Conservation (phyloP, 2,329 filamentous ascomycete species). For the Karstenula rhodostoma region DNA sequence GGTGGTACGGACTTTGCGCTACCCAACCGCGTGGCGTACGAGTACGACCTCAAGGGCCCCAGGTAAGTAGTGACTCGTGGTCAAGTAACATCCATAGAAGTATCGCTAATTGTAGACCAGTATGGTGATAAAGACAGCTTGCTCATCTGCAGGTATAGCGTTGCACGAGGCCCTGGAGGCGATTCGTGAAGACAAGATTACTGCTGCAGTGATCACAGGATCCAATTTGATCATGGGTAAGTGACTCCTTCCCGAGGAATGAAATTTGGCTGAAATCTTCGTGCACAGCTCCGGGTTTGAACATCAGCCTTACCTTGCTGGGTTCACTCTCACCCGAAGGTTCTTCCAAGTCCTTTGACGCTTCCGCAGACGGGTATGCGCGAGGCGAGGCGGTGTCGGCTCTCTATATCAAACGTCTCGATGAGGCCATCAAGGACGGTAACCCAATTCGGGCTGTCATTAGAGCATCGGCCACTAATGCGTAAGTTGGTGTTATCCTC, state of each 20-base stretch:
- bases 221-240: too few species aligned
- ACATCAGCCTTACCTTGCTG: slow-evolving; percentile 26
- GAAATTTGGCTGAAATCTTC: too few species aligned
- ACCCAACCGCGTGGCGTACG: slow-evolving; percentile 36
- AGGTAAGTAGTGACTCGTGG: slow-evolving; percentile 2
- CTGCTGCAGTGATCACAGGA: too few species aligned
- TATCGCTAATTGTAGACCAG: too few species aligned
- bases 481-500: too few species aligned
- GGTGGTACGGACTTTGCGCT: slow-evolving; percentile 35
- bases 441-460: slow-evolving; percentile 58
- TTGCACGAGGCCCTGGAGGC: too few species aligned
- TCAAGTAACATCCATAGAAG: not conserved
- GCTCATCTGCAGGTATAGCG: too few species aligned
- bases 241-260: too few species aligned
- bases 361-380: slow-evolving; percentile 30
- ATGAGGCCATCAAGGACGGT: slow-evolving; percentile 63
- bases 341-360: slow-evolving; percentile 28
- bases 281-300: too few species aligned
- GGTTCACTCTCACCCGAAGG: too few species aligned
- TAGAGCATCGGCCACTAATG: slow-evolving; percentile 43
- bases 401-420: slow-evolving; percentile 64
- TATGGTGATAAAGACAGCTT: slow-evolving; percentile 1
- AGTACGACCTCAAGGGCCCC: slow-evolving; percentile 32
- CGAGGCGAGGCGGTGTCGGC: slow-evolving; percentile 48
- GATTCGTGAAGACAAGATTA: too few species aligned